phyloP scores from a whole-genome alignment of 2,329 filamentous ascomycete genomes.

The Pyricularia sp. region DNA sequence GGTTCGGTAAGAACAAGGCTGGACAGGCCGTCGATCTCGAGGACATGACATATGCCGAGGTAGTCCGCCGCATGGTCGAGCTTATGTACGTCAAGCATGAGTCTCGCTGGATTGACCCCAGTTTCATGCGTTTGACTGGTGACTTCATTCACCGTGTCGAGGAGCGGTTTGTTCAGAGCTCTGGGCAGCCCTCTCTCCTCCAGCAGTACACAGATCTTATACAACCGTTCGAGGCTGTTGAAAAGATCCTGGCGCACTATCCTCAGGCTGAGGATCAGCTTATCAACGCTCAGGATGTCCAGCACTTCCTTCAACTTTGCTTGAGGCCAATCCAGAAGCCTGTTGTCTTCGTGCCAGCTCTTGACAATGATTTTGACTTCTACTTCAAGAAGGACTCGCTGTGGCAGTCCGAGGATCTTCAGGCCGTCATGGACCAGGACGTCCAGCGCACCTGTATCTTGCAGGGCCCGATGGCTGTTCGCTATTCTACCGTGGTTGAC shows the following conservation, averaged over 20 bases:
- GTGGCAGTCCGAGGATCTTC: conserved; percentile 97
- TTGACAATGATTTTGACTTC: conserved; percentile 97
- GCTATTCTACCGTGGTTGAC: conserved; percentile 80
- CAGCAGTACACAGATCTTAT: conserved; percentile 87
- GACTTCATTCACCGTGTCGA: conserved; percentile 97
- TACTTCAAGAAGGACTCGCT: conserved; percentile 99
- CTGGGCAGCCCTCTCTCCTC: conserved; percentile 69
- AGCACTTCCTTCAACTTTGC: conserved; percentile 91
- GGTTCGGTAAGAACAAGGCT: conserved; percentile 80
- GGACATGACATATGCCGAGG: conserved; percentile 91
- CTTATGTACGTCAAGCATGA: conserved; percentile 89
- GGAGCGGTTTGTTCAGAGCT: conserved; percentile 76
- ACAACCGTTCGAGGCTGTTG: conserved; percentile 67
- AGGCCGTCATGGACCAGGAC: conserved; percentile 91
- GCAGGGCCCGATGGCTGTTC: conserved; percentile 86
- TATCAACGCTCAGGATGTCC: conserved; percentile 96
- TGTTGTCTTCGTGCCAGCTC: conserved; percentile 86
- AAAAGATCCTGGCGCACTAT: conserved; percentile 72
- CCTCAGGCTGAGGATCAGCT: conserved; percentile 82
- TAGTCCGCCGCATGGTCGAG: conserved; percentile 78
- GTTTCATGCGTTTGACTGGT: conserved; percentile 72
- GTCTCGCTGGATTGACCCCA: conserved; percentile 82
- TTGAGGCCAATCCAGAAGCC: conserved; percentile 91
- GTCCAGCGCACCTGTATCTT: conserved; percentile 94
- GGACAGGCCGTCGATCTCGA: conserved; percentile 80